Percentiles rank a stretch among this genome's conserved stretches.
Conservation (phyloP, 768 basidiomycete genomes). For the Leucosporidium creatinivorum region DNA sequence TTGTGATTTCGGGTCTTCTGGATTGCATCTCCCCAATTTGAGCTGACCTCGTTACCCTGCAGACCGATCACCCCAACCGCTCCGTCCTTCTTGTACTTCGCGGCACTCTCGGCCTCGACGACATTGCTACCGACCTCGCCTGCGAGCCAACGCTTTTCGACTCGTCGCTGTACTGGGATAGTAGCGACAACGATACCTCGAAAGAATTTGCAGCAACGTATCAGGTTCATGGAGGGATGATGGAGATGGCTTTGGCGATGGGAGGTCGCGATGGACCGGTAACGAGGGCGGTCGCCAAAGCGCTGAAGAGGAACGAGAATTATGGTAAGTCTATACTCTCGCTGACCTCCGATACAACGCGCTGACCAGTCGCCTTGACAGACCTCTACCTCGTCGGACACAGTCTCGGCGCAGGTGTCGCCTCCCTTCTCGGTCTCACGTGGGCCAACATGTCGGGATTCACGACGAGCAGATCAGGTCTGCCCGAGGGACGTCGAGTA, state of each 20-base stretch:
- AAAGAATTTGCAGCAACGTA: not conserved
- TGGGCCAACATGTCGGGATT: not conserved
- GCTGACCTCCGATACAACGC: too few species aligned
- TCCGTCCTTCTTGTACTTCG: not conserved
- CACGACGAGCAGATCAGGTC: not conserved
- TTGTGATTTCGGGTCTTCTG: not conserved
- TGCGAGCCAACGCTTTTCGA: not conserved
- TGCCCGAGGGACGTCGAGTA: not conserved
- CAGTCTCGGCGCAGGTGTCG: not conserved
- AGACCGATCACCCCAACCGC: slow-evolving; percentile 1
- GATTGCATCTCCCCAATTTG: too few species aligned
- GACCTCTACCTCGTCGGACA: not conserved
- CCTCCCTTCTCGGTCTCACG: not conserved
- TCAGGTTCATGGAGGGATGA: slow-evolving; percentile 2
- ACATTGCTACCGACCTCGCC: slow-evolving; percentile 5
- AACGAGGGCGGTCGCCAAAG: not conserved
- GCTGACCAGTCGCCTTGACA: too few species aligned
- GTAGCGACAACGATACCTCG: not conserved
- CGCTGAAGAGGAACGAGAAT: not conserved
- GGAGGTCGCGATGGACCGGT: not conserved
- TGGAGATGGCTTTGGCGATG: not conserved
- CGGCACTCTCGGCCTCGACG: slow-evolving; percentile 5
- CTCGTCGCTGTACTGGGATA: not conserved
- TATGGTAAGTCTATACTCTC: too few species aligned
- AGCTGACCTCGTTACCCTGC: not conserved